These are phyloP conservation scores for Mixia osmundae DNA, from an alignment of 1,284 basidiomycete species.

Conservation along the genomic window DNA sequence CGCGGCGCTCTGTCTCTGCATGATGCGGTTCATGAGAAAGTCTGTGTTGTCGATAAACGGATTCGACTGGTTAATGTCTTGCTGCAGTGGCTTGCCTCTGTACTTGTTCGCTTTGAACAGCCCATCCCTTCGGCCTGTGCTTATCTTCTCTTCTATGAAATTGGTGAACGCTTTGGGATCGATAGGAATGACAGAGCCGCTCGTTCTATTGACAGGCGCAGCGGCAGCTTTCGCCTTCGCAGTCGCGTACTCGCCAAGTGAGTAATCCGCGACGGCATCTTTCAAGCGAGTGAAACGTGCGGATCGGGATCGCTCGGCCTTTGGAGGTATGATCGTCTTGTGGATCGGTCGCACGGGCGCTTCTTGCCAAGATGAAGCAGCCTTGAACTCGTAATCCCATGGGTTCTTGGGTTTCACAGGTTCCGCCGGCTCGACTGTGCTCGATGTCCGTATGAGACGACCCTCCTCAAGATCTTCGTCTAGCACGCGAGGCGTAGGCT, in stretches of 20 bases:
- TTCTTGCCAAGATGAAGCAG: too few relatives aligned
- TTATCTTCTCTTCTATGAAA: slow-evolving; percentile 7
- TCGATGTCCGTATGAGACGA: too few relatives aligned
- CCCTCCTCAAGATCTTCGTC: too few relatives aligned
- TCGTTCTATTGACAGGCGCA: too few relatives aligned
- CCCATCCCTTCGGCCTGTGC: slow-evolving; percentile 6
- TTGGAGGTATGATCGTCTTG: neutral
- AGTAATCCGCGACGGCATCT: slow-evolving; percentile 7
- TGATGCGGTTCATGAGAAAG: slow-evolving; percentile 68
- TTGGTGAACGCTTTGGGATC: slow-evolving; percentile 3
- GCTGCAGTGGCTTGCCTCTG: slow-evolving; percentile 5
- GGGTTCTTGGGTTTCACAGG: too few relatives aligned
- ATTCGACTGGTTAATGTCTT: slow-evolving; percentile 4
- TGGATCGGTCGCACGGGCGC: too few relatives aligned
- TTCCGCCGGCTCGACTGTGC: too few relatives aligned
- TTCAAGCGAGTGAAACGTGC: slow-evolving; percentile 4
- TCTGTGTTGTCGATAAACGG: slow-evolving; percentile 41
- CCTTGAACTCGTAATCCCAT: too few relatives aligned
- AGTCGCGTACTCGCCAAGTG: slow-evolving; percentile 2
- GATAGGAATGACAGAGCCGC: slow-evolving; percentile 2
- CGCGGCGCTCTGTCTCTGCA: slow-evolving; percentile 56
- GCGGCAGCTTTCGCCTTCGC: slow-evolving; percentile 5
- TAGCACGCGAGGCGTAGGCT: too few relatives aligned
- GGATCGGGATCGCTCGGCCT: slow-evolving; percentile 1
- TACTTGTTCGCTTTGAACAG: slow-evolving; percentile 6